Conservation (phyloP, 108 stramenopile species). For the Stephanodiscus triporus region DNA sequence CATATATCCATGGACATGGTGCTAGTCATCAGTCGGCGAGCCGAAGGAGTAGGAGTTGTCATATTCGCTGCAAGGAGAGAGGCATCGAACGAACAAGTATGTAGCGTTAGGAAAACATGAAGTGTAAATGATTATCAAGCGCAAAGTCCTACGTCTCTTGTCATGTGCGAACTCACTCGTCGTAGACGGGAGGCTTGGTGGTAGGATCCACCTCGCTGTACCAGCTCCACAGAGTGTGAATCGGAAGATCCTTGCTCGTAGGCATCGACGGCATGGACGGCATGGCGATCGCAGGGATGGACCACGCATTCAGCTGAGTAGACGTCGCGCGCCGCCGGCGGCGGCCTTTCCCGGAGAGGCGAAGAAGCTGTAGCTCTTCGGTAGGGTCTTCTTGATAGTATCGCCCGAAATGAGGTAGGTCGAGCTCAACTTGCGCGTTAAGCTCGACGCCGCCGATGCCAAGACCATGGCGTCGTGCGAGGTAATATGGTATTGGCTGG, state of each 20-base stretch:
- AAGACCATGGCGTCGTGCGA: slow-evolving; percentile 47
- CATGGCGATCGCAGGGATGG: slow-evolving; percentile 38
- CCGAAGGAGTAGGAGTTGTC: slow-evolving; percentile 45
- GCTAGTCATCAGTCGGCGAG: slow-evolving; percentile 54
- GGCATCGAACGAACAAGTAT: not conserved
- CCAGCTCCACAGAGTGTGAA: slow-evolving; percentile 50
- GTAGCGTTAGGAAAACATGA: slow-evolving; percentile 1
- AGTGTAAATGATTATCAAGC: not conserved
- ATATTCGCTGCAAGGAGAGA: slow-evolving; percentile 34
- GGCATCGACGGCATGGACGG: slow-evolving; percentile 35
- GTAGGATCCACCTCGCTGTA: slow-evolving; percentile 50
- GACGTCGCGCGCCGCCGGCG: slow-evolving; percentile 14
- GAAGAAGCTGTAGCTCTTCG: slow-evolving; percentile 13
- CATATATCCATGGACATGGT: slow-evolving; percentile 25
- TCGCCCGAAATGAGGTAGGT: slow-evolving; percentile 23
- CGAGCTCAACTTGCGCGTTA: slow-evolving; percentile 32
- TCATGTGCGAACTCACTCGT: slow-evolving; percentile 42
- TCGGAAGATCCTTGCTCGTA: slow-evolving; percentile 40
- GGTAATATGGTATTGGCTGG: slow-evolving; percentile 45
- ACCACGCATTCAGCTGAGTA: slow-evolving; percentile 43
- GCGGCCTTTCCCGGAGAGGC: not conserved
- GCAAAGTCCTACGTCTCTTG: not conserved
- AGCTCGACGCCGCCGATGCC: slow-evolving; percentile 39
- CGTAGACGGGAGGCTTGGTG: slow-evolving; percentile 52
- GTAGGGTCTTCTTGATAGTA: slow-evolving; percentile 20